Evolutionary conservation across 768 basidiomycete genomes (phyloP).

Genomic region (Pulveroboletus sp.): DNA sequence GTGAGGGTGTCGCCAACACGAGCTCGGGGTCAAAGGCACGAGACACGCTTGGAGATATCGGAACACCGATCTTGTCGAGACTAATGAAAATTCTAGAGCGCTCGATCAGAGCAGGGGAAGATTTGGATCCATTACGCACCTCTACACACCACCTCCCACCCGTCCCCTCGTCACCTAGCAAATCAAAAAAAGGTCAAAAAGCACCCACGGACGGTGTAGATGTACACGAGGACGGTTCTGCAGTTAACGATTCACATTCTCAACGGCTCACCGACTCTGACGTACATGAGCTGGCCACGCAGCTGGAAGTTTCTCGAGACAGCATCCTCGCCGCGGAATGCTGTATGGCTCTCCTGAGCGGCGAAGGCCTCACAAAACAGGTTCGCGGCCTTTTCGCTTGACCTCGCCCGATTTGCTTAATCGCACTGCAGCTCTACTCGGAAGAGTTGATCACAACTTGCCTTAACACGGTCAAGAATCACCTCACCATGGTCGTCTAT

Average conservation of each 20-base stretch:
- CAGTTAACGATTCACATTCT: constrained; percentile 7
- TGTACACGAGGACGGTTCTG: neutral
- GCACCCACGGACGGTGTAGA: constrained; percentile 2
- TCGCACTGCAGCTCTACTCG: constrained; percentile 69
- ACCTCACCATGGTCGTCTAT: constrained; percentile 75
- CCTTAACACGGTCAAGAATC: constrained; percentile 73
- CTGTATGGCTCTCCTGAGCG: constrained; percentile 71
- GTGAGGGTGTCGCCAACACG: constrained; percentile 33
- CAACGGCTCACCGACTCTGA: constrained; percentile 43
- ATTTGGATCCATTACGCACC: constrained; percentile 65
- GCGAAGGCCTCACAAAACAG: constrained; percentile 83
- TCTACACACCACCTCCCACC: constrained; percentile 19
- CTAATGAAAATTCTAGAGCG: constrained; percentile 78
- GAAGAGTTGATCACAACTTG: constrained; percentile 88
- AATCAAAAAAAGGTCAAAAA: constrained; percentile 49
- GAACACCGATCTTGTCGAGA: constrained; percentile 57
- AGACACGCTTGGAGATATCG: constrained; percentile 67
- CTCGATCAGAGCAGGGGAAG: constrained; percentile 73
- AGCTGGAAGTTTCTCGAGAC: constrained; percentile 63
- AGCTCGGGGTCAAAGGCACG: constrained; percentile 41
- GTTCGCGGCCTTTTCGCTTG: constrained; percentile 38
- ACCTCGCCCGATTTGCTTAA: constrained; percentile 1
- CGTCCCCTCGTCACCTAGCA: constrained; percentile 36
- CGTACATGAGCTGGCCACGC: constrained; percentile 47
- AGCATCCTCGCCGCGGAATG: constrained; percentile 84